Base-by-base conservation (phyloP, 2,329 filamentous ascomycete species). In the Aspergillus caelatus region DNA sequence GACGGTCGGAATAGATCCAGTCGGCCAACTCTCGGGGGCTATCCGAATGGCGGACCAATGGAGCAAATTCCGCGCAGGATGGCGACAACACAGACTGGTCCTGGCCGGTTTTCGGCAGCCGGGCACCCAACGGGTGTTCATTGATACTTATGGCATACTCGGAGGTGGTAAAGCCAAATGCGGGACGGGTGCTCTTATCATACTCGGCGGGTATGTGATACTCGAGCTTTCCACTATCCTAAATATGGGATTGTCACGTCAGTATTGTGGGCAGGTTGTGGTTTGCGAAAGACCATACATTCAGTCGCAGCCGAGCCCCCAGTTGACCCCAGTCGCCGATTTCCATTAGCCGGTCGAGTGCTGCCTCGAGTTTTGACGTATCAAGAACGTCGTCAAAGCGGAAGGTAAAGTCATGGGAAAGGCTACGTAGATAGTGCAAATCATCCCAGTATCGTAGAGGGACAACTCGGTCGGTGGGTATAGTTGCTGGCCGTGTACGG, bases 371-470 rank as follows among this genome's bases (percentile, higher is more conserved):
- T 52, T 73, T 80, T 0, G 78, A 67, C 0, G 76, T 66, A 61
- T 85, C 81, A 4, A 85, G 75, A 1, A 83, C 80, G 62, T 82
- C 79, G 62, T 84, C 78, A 66, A 84, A 85, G 4, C 74, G 72
- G 34, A 83, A 72, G 0, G 76, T 76, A 26, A 70, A 61, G 28
- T 66, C 16, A 55, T 30, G 34, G 36, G 34, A 57, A 4, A 66
- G 36, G 10, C 26, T 41, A n/a, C 63, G 60, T 19, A 64, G 57
- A 23, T 61, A 61, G 7, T 57, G 41, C 28, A 57, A 32, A 41
- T 67, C 65, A 57, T 70, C 67, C 65, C 65, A 67, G 36, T 45
- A 61, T 19, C 61, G 41, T 8, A 67, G 28, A 8, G 63, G 66
- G 32, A 68, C 52, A n/a, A 68, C 43, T 4, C 39, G 26, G 32